Conservation (phyloP, 306 rosid genomes). For the Mimosa bimucronata region DNA sequence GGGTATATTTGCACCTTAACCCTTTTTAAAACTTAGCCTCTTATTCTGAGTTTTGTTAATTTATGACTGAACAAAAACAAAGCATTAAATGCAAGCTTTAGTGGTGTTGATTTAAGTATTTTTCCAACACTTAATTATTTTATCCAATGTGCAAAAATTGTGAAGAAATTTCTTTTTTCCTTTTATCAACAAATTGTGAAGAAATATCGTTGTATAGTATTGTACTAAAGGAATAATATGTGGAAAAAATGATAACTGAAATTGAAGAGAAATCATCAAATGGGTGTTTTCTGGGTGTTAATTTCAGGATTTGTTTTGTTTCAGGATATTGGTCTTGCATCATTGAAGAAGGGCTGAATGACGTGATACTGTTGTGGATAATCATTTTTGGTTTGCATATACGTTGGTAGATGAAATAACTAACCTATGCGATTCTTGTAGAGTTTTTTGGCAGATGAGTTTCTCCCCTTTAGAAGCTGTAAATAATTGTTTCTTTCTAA, state of each 20-base stretch:
- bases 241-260: background rate
- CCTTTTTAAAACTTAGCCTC: background rate
- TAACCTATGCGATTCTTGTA: conserved; percentile 71
- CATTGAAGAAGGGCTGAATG: conserved; percentile 36
- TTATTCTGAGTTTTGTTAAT: conserved; percentile 17
- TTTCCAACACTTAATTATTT: background rate
- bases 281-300: conserved; percentile 41
- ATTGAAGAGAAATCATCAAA: conserved; percentile 24
- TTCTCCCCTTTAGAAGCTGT: conserved; percentile 92
- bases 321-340: conserved; percentile 59
- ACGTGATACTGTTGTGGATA: conserved; percentile 40
- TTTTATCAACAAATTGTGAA: background rate
- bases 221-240: background rate
- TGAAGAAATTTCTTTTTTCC: background rate
- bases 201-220: background rate
- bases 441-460: conserved; percentile 96
- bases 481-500: conserved; percentile 58
- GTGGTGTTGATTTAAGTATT: conserved; percentile 47
- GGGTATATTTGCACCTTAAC: no score
- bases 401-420: conserved; percentile 62
- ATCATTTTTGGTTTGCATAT: conserved; percentile 45
- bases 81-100: conserved; percentile 27
- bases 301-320: conserved; percentile 47
- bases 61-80: conserved; percentile 9
- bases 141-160: background rate